phyloP scores from a whole-genome alignment of 257 asterid species.

The Linaria vulgaris region DNA sequence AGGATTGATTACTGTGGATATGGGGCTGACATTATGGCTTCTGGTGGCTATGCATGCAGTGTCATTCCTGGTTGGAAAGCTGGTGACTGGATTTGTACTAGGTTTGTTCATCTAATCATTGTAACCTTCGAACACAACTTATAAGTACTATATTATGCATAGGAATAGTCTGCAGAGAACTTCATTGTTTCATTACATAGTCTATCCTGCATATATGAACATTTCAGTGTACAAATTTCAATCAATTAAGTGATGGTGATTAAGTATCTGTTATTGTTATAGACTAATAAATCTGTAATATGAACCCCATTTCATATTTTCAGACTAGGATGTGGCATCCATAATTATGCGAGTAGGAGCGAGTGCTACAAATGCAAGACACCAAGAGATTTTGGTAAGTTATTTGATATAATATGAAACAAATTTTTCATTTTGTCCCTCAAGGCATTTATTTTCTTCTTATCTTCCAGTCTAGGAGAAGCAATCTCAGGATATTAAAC shows the following conservation, averaged over 20 bases:
- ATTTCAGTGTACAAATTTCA: no score
- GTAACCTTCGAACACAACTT: no score
- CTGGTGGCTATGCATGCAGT: conserved; percentile 46
- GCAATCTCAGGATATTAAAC: conserved; percentile 14
- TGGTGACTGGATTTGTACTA: conserved; percentile 86
- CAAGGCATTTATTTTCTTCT: background rate
- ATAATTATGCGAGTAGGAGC: conserved; percentile 43
- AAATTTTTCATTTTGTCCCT: no score
- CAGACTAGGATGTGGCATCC: conserved; percentile 40
- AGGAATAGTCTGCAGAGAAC: background rate
- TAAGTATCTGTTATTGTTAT: background rate
- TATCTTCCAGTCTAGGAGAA: conserved; percentile 19
- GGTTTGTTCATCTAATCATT: conserved; percentile 45
- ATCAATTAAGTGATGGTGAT: no score
- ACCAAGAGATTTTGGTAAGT: conserved; percentile 35
- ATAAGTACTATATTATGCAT: background rate
- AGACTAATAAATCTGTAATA: background rate
- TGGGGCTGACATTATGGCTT: conserved; percentile 42
- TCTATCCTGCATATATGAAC: no score
- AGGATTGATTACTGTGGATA: conserved; percentile 46
- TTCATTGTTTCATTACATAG: no score
- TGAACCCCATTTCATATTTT: background rate
- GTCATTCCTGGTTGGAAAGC: conserved; percentile 83
- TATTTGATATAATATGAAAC: background rate
- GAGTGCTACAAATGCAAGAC: conserved; percentile 44